Evolutionary conservation across 805 yeast genomes (phyloP), one percentile per base, ranked within the genome.

Genomic region (Isabelozyma heimii): DNA sequence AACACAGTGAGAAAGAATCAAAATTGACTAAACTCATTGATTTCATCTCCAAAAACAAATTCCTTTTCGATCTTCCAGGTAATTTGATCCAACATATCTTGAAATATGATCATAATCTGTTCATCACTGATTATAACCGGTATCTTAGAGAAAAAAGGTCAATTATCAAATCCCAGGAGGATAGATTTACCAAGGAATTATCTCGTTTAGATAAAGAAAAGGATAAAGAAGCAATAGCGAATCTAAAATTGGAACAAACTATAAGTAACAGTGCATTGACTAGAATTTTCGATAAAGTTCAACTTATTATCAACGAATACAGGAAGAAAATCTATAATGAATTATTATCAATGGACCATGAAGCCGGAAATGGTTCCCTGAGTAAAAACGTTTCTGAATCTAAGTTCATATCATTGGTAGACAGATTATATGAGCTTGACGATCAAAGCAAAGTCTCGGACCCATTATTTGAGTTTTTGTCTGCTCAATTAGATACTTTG

Each of bases 371-470:
- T 7, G 44, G 45, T 3, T 41, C 50, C 9, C 43, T 42, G 14
- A 28, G 37, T 3, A 30, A 30, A 30, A 26, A 24, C 20, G 45
- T 53, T 24, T 45, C 54, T 10, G 67, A 63, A 48, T 59, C 66
- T 20, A 69, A 65, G 46, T 72, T 73, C 53, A 62, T 71, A 13
- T 60, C 67, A 1, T 61, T 73, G 43, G 75, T 73, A 12, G 75
- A 72, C 44, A 69, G 69, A 46, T 61, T 73, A 28, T 68, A 69
- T 52, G 70, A 71, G 48, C 52, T 73, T 47, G 61, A 65, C 45
- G 55, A 55, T 17, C 53, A 61, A 20, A 51, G 56, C 4, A 51
- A 48, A 20, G 37, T 39, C 5, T 33, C 52, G 13, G 64, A 65
- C 40, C 74, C 73, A 3, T 72, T 73, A 43, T 59, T 55, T 44